Conservation (phyloP, 192 early-diverging fungal genomes). For the Rhizoclosmatium globosum region DNA sequence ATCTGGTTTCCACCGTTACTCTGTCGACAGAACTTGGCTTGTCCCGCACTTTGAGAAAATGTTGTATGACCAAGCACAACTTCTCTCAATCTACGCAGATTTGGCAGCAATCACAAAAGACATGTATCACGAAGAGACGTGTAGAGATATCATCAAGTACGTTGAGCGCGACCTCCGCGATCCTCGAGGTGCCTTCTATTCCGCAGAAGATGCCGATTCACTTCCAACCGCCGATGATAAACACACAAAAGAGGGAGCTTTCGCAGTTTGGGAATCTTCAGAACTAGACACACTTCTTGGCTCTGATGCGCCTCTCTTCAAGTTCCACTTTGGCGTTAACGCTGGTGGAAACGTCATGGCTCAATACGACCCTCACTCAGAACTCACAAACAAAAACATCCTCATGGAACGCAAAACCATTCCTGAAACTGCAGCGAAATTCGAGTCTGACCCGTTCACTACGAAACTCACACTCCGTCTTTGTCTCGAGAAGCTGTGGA, state of each 20-base stretch:
- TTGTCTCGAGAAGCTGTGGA: constrained; percentile 51
- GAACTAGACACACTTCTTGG: constrained; percentile 57
- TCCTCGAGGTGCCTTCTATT: constrained; percentile 64
- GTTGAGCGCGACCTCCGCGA: constrained; percentile 59
- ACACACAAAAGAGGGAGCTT: constrained; percentile 70
- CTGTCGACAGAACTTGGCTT: constrained; percentile 58
- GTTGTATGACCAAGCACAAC: constrained; percentile 77
- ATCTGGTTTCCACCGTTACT: constrained; percentile 51
- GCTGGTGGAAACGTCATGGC: constrained; percentile 63
- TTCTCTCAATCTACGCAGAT: constrained; percentile 55
- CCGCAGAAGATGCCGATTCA: constrained; percentile 74
- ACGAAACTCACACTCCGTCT: constrained; percentile 40
- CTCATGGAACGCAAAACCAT: constrained; percentile 51
- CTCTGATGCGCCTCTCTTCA: constrained; percentile 52
- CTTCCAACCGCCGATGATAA: constrained; percentile 46
- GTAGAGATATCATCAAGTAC: constrained; percentile 63
- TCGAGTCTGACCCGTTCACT: constrained; percentile 38
- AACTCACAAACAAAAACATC: constrained; percentile 63
- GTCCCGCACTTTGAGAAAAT: constrained; percentile 79
- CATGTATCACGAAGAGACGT: constrained; percentile 49
- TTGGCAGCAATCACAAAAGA: constrained; percentile 60
- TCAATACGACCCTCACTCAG: constrained; percentile 64
- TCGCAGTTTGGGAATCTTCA: constrained; percentile 65
- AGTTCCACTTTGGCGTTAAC: constrained; percentile 57
- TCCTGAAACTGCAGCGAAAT: constrained; percentile 52